Conservation (phyloP, 2,329 filamentous ascomycete genomes). For the Drechmeria coniospora region DNA sequence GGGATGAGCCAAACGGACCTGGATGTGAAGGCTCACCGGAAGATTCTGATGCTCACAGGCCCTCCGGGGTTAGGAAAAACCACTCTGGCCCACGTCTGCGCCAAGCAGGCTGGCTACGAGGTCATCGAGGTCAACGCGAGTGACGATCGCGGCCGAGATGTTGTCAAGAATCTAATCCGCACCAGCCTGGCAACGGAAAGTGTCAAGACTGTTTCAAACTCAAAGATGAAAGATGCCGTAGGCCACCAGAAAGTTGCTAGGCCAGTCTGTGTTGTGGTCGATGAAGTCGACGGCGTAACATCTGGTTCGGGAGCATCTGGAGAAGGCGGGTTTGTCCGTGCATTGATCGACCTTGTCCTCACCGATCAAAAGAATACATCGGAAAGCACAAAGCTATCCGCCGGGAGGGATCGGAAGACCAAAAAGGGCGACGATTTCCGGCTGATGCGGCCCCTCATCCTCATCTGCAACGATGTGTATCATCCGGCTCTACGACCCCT, state of each 20-base stretch:
- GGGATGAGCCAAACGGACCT: slow-evolving; percentile 29
- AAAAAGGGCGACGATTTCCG: slow-evolving; percentile 78
- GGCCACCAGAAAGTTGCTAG: slow-evolving; percentile 54
- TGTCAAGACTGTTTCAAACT: slow-evolving; percentile 59
- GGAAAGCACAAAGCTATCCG: slow-evolving; percentile 10
- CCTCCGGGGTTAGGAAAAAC: slow-evolving; percentile 93
- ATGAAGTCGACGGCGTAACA: slow-evolving; percentile 92
- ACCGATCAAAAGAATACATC: slow-evolving; percentile 66
- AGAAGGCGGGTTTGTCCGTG: slow-evolving; percentile 91
- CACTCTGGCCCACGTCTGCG: slow-evolving; percentile 89
- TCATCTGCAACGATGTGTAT: slow-evolving; percentile 97
- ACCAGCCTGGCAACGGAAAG: slow-evolving; percentile 91
- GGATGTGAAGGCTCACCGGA: slow-evolving; percentile 65
- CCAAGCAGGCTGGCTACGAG: slow-evolving; percentile 87
- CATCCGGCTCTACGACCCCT: slow-evolving; percentile 76
- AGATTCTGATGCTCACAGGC: slow-evolving; percentile 79
- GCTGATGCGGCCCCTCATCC: slow-evolving; percentile 71
- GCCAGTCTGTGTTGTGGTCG: slow-evolving; percentile 85
- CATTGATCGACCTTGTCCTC: slow-evolving; percentile 76
- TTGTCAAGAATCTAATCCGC: slow-evolving; percentile 80
- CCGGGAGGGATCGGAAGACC: slow-evolving; percentile 27
- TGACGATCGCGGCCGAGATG: slow-evolving; percentile 77
- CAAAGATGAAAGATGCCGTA: slow-evolving; percentile 38
- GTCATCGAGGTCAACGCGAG: slow-evolving; percentile 96
- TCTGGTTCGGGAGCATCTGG: slow-evolving; percentile 60